phyloP scores from a whole-genome alignment of 257 asterid genomes.

The Nicotiana undulata region DNA sequence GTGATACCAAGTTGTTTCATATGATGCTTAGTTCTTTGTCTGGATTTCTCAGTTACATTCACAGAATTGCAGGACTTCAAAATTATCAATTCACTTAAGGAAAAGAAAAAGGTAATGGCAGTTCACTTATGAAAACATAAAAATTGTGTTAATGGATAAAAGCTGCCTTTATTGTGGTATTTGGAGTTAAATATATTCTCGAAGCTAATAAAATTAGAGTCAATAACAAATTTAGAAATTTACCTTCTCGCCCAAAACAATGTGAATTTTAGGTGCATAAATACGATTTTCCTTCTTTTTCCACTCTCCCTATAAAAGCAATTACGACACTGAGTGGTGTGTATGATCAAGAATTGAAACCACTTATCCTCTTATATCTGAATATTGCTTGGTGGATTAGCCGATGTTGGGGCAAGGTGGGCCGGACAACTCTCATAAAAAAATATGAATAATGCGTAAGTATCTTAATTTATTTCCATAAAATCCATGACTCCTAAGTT shows the following conservation, averaged over 20 bases:
- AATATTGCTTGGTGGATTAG: too few relatives aligned
- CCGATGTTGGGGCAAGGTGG: background rate
- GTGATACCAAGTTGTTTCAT: slow-evolving; percentile 21
- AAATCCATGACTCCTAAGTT: background rate
- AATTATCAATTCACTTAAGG: background rate
- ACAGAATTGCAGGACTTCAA: background rate
- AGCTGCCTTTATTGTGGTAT: background rate
- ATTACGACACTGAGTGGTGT: background rate
- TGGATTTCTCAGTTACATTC: background rate
- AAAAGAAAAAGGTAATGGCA: too few relatives aligned
- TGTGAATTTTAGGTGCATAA: background rate
- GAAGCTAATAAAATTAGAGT: background rate
- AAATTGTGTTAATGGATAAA: too few relatives aligned
- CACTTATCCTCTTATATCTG: too few relatives aligned
- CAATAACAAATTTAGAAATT: background rate
- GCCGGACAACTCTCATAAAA: background rate
- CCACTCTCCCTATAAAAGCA: background rate
- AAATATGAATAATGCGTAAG: background rate
- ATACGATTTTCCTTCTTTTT: background rate
- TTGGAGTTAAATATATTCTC: background rate
- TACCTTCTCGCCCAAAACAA: background rate
- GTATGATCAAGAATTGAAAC: too few relatives aligned
- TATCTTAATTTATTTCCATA: background rate
- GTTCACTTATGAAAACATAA: too few relatives aligned
- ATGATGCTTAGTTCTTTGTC: background rate